These are phyloP conservation scores for Umbelopsis vinacea DNA, from an alignment of 192 early-diverging fungal genomes.

Conservation along the genomic window DNA sequence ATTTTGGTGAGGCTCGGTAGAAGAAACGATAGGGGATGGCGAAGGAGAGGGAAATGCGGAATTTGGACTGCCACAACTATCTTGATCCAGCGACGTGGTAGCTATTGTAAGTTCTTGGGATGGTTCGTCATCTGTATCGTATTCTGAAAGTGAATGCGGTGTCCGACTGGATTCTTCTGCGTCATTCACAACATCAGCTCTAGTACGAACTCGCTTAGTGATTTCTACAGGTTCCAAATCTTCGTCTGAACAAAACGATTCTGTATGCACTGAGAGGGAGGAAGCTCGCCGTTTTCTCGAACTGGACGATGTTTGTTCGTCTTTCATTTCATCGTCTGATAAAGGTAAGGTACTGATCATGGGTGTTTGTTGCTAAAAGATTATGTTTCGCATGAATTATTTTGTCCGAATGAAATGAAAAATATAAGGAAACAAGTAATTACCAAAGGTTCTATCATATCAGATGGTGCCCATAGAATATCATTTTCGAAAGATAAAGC, in stretches of 20 bases:
- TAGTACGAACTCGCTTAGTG: slow-evolving; percentile 9
- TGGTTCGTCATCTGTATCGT: slow-evolving; percentile 20
- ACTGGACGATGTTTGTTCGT: not conserved
- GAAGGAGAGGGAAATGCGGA: slow-evolving; percentile 53
- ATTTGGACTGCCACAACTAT: slow-evolving; percentile 20
- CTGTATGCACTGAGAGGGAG: not conserved
- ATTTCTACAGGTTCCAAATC: slow-evolving; percentile 2
- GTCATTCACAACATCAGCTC: slow-evolving; percentile 1
- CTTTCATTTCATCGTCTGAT: slow-evolving; percentile 3
- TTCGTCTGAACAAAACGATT: not conserved
- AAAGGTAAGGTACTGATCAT: not conserved
- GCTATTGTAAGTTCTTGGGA: slow-evolving; percentile 25
- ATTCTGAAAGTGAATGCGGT: slow-evolving; percentile 5
- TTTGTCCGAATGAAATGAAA: slow-evolving; percentile 51
- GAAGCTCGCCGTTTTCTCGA: slow-evolving; percentile 10
- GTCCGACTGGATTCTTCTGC: slow-evolving; percentile 21
- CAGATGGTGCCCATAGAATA: slow-evolving; percentile 27
- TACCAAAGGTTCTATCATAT: slow-evolving; percentile 77
- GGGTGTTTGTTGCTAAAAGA: not conserved
- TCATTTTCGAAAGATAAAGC: slow-evolving; percentile 74
- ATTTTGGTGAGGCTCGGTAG: slow-evolving; percentile 17
- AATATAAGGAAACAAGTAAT: slow-evolving; percentile 57
- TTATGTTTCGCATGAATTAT: not conserved
- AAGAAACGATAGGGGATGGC: slow-evolving; percentile 47
- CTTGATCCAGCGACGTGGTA: slow-evolving; percentile 12